Base-by-base conservation (phyloP, 2,329 filamentous ascomycete species). In the Fusarium mundagurra region DNA sequence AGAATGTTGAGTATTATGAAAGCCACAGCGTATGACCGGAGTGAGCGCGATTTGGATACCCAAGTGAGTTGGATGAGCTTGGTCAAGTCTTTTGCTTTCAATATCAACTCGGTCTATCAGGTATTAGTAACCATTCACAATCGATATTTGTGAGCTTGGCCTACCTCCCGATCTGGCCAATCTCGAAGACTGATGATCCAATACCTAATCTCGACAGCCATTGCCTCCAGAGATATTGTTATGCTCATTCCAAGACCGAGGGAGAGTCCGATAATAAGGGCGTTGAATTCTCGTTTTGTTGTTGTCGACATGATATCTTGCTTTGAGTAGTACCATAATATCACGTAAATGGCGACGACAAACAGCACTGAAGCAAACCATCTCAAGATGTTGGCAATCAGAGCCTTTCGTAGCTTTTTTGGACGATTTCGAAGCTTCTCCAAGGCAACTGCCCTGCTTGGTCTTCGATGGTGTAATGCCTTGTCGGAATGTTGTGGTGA, bases 171-270 rank as follows among this genome's bases (percentile, higher is more conserved):
- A 45, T 83, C 76, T 39, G 81, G 81, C 67, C 83, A 80, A 44
- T 81, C 79, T 10, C 80, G 76, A 14, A 79, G 76, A 64, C 81
- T 82, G 47, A 87, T 73, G 34, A 87, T 82, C 78, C 84, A 85
- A 84, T 85, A 87, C n/a, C 85, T 80, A 68, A 86, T 77, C 67
- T 86, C 84, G 20, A 80, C 75, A 8, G 84, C 82, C 81, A 86
- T 84, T 34, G 81, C 81, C 64, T 85, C 85, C 29, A 87, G 79
- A 12, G 82, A 81, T 70, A 80, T 84, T 6, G 83, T 81, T 47
- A 86, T 82, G 54, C 84, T 83, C 55, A 87, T 41, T 11, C 72
- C 72, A 12, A 74, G 72, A 14, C 72, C 72, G 5, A 71, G 86
- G 53, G 83, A 83, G 10, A 86, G 77, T 0, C 81, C 85, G 1